These are phyloP conservation scores for Aegilops tauschii DNA, from an alignment of 176 grass and related monocot species.

Conservation along the genomic window DNA sequence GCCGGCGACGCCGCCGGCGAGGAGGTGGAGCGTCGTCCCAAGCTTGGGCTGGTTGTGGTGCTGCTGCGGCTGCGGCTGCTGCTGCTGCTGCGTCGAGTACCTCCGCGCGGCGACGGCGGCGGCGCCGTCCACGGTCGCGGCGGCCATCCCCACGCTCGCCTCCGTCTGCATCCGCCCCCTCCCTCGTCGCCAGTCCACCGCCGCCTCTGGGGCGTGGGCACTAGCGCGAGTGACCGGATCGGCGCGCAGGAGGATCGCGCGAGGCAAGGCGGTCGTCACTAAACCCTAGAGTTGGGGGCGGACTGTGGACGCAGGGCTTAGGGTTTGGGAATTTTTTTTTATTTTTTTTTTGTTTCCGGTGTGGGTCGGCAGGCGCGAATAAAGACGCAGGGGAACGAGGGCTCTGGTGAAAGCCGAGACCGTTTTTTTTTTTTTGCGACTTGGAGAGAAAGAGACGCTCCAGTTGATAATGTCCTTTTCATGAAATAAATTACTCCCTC, in stretches of 20 bases:
- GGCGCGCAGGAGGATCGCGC: slow-evolving; percentile 27
- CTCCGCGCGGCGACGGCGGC: slow-evolving; percentile 40
- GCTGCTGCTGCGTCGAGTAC: slow-evolving; percentile 40
- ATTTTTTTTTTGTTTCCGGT: neutral
- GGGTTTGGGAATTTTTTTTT: slow-evolving; percentile 26
- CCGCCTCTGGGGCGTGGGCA: slow-evolving; percentile 23
- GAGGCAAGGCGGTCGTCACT: slow-evolving; percentile 18
- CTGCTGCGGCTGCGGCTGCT: slow-evolving; percentile 29
- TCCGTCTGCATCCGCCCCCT: slow-evolving; percentile 58
- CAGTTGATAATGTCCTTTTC: neutral
- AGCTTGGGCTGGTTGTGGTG: slow-evolving; percentile 65
- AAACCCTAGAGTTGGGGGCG: slow-evolving; percentile 45
- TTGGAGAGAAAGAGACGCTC: slow-evolving; percentile 24
- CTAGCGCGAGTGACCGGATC: slow-evolving; percentile 5
- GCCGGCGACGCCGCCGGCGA: slow-evolving; percentile 83
- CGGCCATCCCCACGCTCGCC: slow-evolving; percentile 68
- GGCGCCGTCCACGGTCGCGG: slow-evolving; percentile 51
- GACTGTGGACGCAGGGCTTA: slow-evolving; percentile 7
- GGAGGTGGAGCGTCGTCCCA: slow-evolving; percentile 62
- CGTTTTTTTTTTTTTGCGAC: neutral
- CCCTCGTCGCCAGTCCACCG: neutral
- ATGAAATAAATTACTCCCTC: too few relatives aligned
- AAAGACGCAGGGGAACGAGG: neutral
- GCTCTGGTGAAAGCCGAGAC: neutral
- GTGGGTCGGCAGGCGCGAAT: slow-evolving; percentile 29